Evolutionary conservation across 495 filamentous ascomycete species (phyloP), one percentile per base, ranked within the genome.

Genomic region (Rhypophila decipiens): DNA sequence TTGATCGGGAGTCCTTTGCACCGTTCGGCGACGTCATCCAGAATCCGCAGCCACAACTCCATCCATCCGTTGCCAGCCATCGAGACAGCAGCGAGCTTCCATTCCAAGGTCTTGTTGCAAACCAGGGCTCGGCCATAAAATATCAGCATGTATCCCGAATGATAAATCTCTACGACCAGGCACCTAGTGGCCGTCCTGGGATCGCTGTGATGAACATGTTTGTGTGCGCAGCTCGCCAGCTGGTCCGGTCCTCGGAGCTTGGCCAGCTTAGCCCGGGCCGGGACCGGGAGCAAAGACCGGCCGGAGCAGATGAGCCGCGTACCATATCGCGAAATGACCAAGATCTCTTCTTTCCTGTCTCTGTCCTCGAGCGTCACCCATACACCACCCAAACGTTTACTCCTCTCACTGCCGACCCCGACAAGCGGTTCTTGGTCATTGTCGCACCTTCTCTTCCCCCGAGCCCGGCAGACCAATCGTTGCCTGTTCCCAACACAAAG

Each of bases 321-420:
- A n/a, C n/a, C n/a, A n/a, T n/a, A n/a, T n/a, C n/a, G n/a, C n/a
- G n/a, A n/a, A n/a, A n/a, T n/a, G n/a, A n/a, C n/a, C n/a, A n/a
- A n/a, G n/a, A 5, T 5, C 15, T 37, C 11, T 34, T 82, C 4
- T 87, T 95, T 61, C 70, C 80, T 29, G 76, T 96, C 37, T 62
- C 68, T 5, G 80, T 96, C 47, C 80, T 98, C 34, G 93, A 98
- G 64, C 82, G 94, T 19, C 93, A 98, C 61, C 94, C 93, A 0
- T 96, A 79, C 68, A 96, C 93, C 15, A 84, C 86, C 20, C 93
- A 98, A 63, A 94, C 89, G 0, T 97, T 98, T 65, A 77, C 87
- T 33, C 93, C 93, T 0, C 69, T 96, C 15, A 82, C 81, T 45
- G 61, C 86, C 10, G 67, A 71, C 20, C 53, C 52, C 51, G 2